Evolutionary conservation across 2,329 filamentous ascomycete species (phyloP), one percentile per base, ranked within the genome.

Genomic region (Aspergillus versicolor): DNA sequence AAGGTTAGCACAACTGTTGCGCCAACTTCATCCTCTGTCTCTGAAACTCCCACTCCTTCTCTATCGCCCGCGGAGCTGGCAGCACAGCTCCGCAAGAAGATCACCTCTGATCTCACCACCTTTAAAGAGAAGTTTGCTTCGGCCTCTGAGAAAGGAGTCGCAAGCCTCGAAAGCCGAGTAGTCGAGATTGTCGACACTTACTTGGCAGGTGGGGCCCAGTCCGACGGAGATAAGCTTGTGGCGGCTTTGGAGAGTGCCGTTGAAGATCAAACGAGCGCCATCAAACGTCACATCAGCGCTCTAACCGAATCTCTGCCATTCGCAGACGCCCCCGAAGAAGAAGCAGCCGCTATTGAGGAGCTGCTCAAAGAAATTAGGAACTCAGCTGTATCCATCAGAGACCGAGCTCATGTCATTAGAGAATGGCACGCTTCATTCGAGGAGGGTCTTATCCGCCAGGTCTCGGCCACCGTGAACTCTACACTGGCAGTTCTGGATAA

Each of bases 71-170:
- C 77, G 3, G 71, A 74, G 58, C 69, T 73, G 62, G 74, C 68
- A 47, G 77, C 63, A 70, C 57, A 75, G 66, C 59, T 70, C 51
- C 84, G 85, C 44, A 83, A 88, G 66, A 84, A 84, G 61, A 89
- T 97, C 42, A 82, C 86, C 2, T 83, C 88, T 44, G 94, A 99
- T 70, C 82, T 99, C 13, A 83, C 85, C 63, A 82, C 83, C 55
- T 99, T 94, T 93, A 89, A 97, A 73, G 85, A 85, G 60, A 95
- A 96, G 68, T 97, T 96, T 70, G 84, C 89, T 27, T 85, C 87
- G 58, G 92, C 92, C 9, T 91, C 91, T 7, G 89, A 95, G 59
- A 92, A 95, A 70, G 92, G 92, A 5, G 79, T 84, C n/a, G 85
- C 87, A 60, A 85, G 89, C 65, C 77, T 90, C 5, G 80, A 84